Base-by-base conservation (phyloP, 495 filamentous ascomycete genomes). In the Penicillium canescens region DNA sequence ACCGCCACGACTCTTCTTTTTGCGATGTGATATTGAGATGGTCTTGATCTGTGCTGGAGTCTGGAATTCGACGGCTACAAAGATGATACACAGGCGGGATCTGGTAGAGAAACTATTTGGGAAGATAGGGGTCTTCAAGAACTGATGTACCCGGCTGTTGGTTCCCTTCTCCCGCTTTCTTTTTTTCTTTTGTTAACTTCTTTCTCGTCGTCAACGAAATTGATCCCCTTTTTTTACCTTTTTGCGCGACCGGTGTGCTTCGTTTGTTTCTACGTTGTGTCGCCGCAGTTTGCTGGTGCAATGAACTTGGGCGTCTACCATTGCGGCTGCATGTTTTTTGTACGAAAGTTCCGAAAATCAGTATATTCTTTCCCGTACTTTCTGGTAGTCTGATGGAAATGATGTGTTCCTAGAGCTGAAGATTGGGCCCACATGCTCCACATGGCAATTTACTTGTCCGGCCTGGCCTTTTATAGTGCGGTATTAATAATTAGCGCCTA, bases 11-110 rank as follows among this genome's bases (percentile, higher is more conserved):
- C 56, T 69, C 62, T 73, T 73, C 61, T 68, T 69, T 31, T 69
- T 73, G 67, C 65, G 60, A 73, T 67, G 60, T 63, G 66, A 73
- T 70, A 70, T 67, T 73, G 63, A 66, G 69, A 70, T 65, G 63
- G 68, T 58, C 64, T 66, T 69, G 61, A 71, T 65, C 61, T 71
- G 69, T 66, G 64, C 70, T 66, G 68, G 62, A 61, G 64, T 72
- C 63, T 71, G 64, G 70, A 68, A 67, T 70, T 71, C 63, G 67
- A 69, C 54, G 59, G 62, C 63, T 57, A 58, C 64, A 65, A 66
- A 69, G 66, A 70, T 59, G 64, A 70, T 70, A 70, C 62, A 69
- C 65, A 67, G 70, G 59, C 65, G 63, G 65, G 64, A 70, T 69
- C 55, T 69, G 69, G 63, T 68, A 60, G 60, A 65, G 63, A 61